Evolutionary conservation across 2,329 filamentous ascomycete genomes (phyloP).

Genomic region (Penicillium sp.): DNA sequence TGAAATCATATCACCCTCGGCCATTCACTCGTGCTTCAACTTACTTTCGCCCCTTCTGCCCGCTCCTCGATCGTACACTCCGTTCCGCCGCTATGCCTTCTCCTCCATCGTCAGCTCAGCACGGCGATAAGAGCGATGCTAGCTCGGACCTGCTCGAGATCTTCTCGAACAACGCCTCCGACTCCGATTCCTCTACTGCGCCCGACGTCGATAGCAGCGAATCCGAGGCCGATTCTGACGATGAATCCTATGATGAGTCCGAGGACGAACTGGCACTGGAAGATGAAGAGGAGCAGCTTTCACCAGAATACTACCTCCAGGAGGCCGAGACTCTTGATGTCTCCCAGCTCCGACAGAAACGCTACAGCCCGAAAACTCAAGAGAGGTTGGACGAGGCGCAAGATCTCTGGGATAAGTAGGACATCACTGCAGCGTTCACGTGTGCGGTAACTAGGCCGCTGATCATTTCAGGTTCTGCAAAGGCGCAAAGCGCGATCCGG

Average conservation of each 20-base stretch:
- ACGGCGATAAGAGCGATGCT: not conserved
- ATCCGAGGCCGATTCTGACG: conserved; percentile 12
- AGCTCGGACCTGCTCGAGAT: not conserved
- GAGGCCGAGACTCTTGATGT: conserved; percentile 24
- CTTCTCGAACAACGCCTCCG: not conserved
- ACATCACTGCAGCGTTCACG: not conserved
- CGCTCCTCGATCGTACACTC: not conserved
- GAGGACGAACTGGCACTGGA: conserved; percentile 10
- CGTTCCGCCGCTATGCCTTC: not conserved
- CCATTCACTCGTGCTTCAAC: conserved; percentile 3
- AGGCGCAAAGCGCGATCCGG: conserved; percentile 1
- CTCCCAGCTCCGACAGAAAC: conserved; percentile 24
- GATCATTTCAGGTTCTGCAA: not conserved
- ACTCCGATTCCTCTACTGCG: not conserved
- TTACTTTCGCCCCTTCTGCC: not conserved
- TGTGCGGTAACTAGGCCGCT: not conserved
- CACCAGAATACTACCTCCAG: conserved; percentile 19
- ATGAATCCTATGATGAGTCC: conserved; percentile 2
- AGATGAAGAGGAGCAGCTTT: conserved; percentile 15
- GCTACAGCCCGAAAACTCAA: conserved; percentile 24
- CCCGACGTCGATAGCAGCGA: conserved; percentile 8
- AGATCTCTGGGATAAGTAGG: conserved; percentile 23
- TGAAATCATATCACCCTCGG: conserved; percentile 6
- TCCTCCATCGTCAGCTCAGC: not conserved
- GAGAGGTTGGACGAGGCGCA: conserved; percentile 21